Evolutionary conservation across 441 rosid genomes (phyloP), one percentile per base, ranked within the genome.

Genomic region (Kokia cookei): DNA sequence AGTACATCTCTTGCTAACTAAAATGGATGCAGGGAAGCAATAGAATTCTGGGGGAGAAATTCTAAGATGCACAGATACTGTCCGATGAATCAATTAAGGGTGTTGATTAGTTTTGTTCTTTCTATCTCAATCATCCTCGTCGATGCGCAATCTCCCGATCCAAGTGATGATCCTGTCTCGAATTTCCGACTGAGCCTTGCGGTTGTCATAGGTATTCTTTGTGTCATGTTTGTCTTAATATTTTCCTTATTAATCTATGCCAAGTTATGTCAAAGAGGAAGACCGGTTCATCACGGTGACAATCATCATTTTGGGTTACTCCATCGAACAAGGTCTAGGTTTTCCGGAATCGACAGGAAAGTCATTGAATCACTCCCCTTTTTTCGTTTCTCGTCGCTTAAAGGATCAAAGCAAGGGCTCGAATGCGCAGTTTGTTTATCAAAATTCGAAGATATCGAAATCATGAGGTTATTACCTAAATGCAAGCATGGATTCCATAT

Each of bases 111-210:
- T 43, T 50, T 76, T 1, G 14, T 42, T 45, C 66, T 9, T 19
- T 76, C 68, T 32, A 65, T 74, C 55, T 5, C 76, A 48, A 2
- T 81, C 65, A 66, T 78, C 73, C 27, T 61, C 17, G 88, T 71
- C 14, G 81, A 79, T 42, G 87, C 92, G n/a, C 93, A 92, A 57
- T 19, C 77, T 5, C 66, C 75, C 2, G 65, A 74, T 40, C 3
- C 75, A 42, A 26, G 84, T 42, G 65, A 63, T 54, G 69, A 79
- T 27, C 81, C 59, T 0, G 84, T 47, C 27, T 59, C 86, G 11
- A 86, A 73, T 79, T 90, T 93, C 71, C 88, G 82, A 70, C 97
- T 97, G 22, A 93, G 92, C 47, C 86, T 93, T 12, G 93, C 97
- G 2, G 87, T 94, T 29, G 95, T 94, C 27, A 82, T 93, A n/a